Evolutionary conservation across 2,329 filamentous ascomycete species (phyloP), one percentile per base, ranked within the genome.

Genomic region (Calonectria ilicicola): DNA sequence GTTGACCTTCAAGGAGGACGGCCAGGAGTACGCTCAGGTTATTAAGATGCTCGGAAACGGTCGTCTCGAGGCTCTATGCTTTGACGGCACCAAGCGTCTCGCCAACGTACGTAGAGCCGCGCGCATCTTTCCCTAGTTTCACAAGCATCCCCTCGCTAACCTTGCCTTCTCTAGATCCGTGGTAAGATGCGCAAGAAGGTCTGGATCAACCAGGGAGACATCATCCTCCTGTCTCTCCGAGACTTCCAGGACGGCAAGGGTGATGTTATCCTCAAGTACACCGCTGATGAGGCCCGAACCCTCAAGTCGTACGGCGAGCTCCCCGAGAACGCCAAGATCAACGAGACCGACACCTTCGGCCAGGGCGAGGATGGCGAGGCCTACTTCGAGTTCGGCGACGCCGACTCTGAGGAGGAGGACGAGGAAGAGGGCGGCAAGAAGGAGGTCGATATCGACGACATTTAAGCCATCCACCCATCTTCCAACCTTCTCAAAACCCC

Each of bases 141-240:
- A n/a, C n/a, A 21, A 21, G 9, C 29, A 8, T 26, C 46, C 10
- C 46, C 75, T 95, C 27, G 93, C 93, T 76, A 93, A 96, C 84
- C 35, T 35, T 3, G n/a, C 14, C 8, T 95, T 95, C 8, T 35
- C 14, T 58, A 85, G 84, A 85, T 85, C 65, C 95, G 96, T 77
- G 96, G 96, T 87, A 98, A 99, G 88, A 94, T 99, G 82, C 93
- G 97, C 82, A 99, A 99, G 91, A 99, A 99, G 91, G 97, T 98
- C 86, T 98, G 95, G 95, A 98, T 98, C 91, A 98, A 98, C 90
- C 95, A 98, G 88, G 95, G 95, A 83, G 95, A 98, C 85, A 98
- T 98, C 84, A 96, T 96, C 84, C 91, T 96, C 56, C 89, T 96
- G 74, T 96, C 93, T 42, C 93, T 98, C 74, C 94, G 95, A 80